Conservation (phyloP, 2,329 filamentous ascomycete genomes). For the Sclerotinia spermophila region DNA sequence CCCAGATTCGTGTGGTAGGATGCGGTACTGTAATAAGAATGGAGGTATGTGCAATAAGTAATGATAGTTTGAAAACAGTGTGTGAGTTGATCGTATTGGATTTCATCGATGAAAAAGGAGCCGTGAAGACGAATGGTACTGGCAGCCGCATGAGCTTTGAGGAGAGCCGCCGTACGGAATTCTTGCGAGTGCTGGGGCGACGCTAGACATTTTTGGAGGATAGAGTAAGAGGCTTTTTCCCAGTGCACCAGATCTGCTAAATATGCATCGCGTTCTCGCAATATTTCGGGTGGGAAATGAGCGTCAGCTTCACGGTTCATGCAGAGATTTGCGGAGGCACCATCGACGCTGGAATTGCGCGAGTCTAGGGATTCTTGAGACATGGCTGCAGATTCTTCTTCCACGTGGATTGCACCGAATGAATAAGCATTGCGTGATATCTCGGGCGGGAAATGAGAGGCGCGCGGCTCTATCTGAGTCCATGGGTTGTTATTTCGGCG, state of each 20-base stretch:
- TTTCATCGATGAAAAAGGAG: slow-evolving; percentile 16
- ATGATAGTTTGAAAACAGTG: slow-evolving; percentile 17
- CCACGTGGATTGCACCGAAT: slow-evolving; percentile 14
- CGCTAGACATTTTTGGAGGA: not conserved
- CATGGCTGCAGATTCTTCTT: slow-evolving; percentile 9
- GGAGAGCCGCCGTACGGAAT: slow-evolving; percentile 14
- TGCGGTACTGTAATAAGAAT: slow-evolving; percentile 6
- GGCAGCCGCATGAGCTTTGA: slow-evolving; percentile 18
- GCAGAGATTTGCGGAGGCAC: not conserved
- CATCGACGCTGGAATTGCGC: not conserved
- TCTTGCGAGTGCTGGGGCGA: slow-evolving; percentile 5
- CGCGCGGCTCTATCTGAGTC: not conserved
- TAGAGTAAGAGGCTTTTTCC: not conserved
- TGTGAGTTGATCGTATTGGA: slow-evolving; percentile 19
- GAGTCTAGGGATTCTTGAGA: not conserved
- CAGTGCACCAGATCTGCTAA: not conserved
- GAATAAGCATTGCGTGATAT: slow-evolving; percentile 14
- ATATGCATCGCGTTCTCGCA: not conserved
- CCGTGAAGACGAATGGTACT: slow-evolving; percentile 13
- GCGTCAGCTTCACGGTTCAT: not conserved
- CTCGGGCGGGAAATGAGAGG: not conserved
- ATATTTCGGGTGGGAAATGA: not conserved
- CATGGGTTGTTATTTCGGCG: not conserved
- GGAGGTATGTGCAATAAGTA: slow-evolving; percentile 10
- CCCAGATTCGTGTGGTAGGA: slow-evolving; percentile 23